Evolutionary conservation across 805 yeast genomes (phyloP).

Genomic region (Wickerhamiella lipophila): DNA sequence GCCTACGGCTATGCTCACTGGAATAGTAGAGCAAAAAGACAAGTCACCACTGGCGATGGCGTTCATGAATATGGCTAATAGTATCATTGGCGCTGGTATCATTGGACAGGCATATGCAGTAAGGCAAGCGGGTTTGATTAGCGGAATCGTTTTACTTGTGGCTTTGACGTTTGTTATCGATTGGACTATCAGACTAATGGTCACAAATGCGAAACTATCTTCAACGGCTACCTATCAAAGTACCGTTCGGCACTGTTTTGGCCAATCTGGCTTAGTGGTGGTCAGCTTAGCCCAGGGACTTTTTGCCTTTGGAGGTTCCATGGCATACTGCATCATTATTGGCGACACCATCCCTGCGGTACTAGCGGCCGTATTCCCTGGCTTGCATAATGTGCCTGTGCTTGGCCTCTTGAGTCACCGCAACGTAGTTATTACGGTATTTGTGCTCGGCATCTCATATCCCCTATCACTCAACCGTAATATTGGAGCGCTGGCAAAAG

Average conservation of each 20-base stretch:
- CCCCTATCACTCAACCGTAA: slow-evolving; percentile 73
- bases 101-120: slow-evolving; percentile 90
- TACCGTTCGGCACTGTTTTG: slow-evolving; percentile 69
- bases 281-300: slow-evolving; percentile 68
- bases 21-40: slow-evolving; percentile 18
- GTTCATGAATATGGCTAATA: slow-evolving; percentile 93
- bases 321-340: slow-evolving; percentile 87
- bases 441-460: slow-evolving; percentile 60
- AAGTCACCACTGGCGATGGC: slow-evolving; percentile 68
- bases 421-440: slow-evolving; percentile 54
- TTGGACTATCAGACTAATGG: slow-evolving; percentile 71
- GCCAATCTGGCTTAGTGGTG: slow-evolving; percentile 51
- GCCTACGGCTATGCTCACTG: slow-evolving; percentile 18
- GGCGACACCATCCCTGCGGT: slow-evolving; percentile 95
- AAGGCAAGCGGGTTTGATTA: slow-evolving; percentile 61
- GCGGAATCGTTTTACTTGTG: slow-evolving; percentile 53
- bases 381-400: slow-evolving; percentile 26
- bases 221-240: slow-evolving; percentile 74
- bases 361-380: slow-evolving; percentile 49
- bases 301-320: slow-evolving; percentile 88
- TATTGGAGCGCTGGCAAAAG: slow-evolving; percentile 72
- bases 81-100: slow-evolving; percentile 90
- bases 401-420: slow-evolving; percentile 49
- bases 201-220: slow-evolving; percentile 65
- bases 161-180: slow-evolving; percentile 61